Base-by-base conservation (phyloP, 208 protist species). In the Sergeia podlipaevii region DNA sequence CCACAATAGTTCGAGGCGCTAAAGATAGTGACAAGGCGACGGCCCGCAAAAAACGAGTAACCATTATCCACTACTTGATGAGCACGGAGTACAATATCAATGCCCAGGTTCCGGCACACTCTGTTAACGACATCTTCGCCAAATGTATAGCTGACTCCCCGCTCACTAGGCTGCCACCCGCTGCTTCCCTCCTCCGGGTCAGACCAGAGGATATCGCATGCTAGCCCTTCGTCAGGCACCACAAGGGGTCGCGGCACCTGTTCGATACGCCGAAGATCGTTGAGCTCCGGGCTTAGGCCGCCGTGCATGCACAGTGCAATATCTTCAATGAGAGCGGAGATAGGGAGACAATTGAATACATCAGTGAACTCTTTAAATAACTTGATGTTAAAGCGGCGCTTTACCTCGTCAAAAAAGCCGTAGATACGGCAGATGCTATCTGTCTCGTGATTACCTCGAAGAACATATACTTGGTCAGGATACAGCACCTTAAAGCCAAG, bases 391-490 rank as follows among this genome's bases (percentile, higher is more conserved):
- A 77, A 98, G 39, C 96, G 96, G 3, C 78, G 56, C 17, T 85
- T 58, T 61, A 91, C 98, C 75, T 99, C 98, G 44, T 99, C 95
- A 49, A 99, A 98, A 74, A 99, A 99, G 47, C 98, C 98, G 75
- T 99, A 99, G 43, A 99, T 97, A 46, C 97, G 71, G 70, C 99
- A 99, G 62, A 99, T 98, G n/a, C 80, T 94, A 10, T 96, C 90
- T 53, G 95, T 98, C 69, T 99, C 98, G 77, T 99, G 98, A 70
- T 99, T 99, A 15, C 98, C 98, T 30, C 98, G 79, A n/a, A 99
- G 77, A 11, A 99, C 74, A 70, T 98, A 99, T 48, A 99, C 98
- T 59, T 96, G 96, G 39, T 98, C 79, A 17, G 97, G 97, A 60
- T 95, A 98, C 38, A 97, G 77, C 53, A 98, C 80, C 65, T 99